phyloP scores from a whole-genome alignment of 345 rosid species.

The Cardamine occulta region DNA sequence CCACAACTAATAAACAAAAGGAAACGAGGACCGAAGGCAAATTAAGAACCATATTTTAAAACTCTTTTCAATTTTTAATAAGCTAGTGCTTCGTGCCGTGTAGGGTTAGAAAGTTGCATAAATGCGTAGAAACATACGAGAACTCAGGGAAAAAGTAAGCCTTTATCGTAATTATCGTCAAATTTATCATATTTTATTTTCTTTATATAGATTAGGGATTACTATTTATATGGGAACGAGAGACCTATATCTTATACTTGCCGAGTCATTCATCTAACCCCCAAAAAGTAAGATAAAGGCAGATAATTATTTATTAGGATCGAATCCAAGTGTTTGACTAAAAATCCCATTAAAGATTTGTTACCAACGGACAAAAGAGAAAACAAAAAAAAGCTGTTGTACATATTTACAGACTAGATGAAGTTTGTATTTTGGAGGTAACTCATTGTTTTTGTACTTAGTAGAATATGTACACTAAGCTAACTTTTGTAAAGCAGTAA shows the following conservation, averaged over 20 bases:
- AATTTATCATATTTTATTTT: constrained; percentile 12
- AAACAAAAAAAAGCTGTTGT: not conserved
- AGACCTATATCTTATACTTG: constrained; percentile 33
- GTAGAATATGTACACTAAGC: not conserved
- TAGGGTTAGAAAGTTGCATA: constrained; percentile 40
- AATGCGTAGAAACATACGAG: constrained; percentile 43
- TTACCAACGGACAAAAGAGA: constrained; percentile 13
- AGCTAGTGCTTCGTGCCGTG: constrained; percentile 41
- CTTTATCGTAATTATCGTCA: constrained; percentile 41
- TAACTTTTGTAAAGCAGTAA: not conserved
- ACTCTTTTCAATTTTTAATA: not conserved
- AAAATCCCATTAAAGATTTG: not conserved
- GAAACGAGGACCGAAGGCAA: constrained; percentile 18
- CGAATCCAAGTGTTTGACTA: constrained; percentile 33
- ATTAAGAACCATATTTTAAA: constrained; percentile 8
- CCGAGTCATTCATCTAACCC: constrained; percentile 37
- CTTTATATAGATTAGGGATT: constrained; percentile 5
- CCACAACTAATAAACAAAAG: constrained; percentile 13
- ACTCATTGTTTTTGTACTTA: not conserved
- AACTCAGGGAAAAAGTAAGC: constrained; percentile 30
- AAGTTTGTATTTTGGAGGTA: not conserved
- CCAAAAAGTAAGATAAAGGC: not conserved
- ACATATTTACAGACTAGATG: not conserved
- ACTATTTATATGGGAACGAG: constrained; percentile 39
- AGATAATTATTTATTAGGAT: constrained; percentile 12